Base-by-base conservation (phyloP, 352 stramenopile species). In the Phytophthora nicotianae region DNA sequence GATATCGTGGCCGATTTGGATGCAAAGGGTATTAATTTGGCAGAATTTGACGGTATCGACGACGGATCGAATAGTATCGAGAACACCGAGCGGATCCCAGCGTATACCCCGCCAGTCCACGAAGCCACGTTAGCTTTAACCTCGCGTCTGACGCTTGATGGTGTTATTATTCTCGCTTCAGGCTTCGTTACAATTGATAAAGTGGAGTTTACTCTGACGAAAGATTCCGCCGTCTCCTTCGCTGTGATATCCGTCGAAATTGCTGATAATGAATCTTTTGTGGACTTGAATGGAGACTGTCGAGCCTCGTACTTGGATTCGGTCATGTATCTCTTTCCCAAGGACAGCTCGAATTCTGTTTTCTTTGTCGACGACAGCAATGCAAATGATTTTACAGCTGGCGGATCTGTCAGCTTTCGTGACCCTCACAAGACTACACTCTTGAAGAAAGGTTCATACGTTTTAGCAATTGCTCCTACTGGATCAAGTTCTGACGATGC, bases 201-300 rank as follows among this genome's bases (percentile, higher is more conserved):
- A 38, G 71, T 83, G 19, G 50, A 77, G 38, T 86, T 91, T 41
- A 51, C 51, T 5, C 41, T 91, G 16, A 38, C 1, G 0, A 55
- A 38, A 2, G 70, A 85, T 45, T 74, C 65, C 0, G 61, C 80
- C 6, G 62, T 89, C 9, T 54, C 62, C 0, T 68, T 89, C 19
- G 78, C 83, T 33, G 66, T 90, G 26, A 23, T 86, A 17, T 88
- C 83, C 13, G 68, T 70, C 19, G 80, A 89, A 47, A 71, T 89
- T n/a, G 77, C 76, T 41, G 79, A 90, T 42, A 63, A 67, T 23
- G 66, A 80, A 47, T 63, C 58, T 5, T 91, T 68, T 52, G 14
- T 57, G 0, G 83, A 91, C 46, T 32, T 89, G n/a, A 91, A 91
- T 64, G 50, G 60, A 14, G 82, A 91, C 57, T 89, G 82, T 54